Base-by-base conservation (phyloP, 768 basidiomycete species). In the Mycena indigotica region DNA sequence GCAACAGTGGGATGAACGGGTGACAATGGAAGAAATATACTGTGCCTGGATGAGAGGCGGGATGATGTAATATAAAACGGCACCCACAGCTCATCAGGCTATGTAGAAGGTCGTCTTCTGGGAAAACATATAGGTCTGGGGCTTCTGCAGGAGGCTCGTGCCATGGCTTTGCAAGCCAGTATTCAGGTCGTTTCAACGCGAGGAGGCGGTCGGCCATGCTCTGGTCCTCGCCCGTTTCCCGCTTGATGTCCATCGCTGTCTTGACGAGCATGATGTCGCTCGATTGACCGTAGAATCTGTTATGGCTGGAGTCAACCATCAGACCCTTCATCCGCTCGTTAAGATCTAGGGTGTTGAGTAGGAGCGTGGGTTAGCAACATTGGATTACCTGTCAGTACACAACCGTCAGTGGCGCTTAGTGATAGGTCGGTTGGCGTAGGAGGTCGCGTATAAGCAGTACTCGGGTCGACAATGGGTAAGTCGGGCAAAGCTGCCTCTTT, bases 1-100 rank as follows among this genome's bases (percentile, higher is more conserved):
- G 78, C 6, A 83, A 64, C 1, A 81, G 58, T 1, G 78, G 77
- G 4, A 73, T 63, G 28, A 69, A 62, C 21, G 61, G 50, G 55
- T 78, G 73, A 38, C 70, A 57, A 25, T 70, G 57, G 3, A 61
- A 51, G 58, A 80, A 82, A 61, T 72, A 80, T 28, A 62, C 61
- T 62, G 29, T n/a, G 19, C 45, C 2, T 23, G 38, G n/a, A 21
- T 38, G 17, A 45, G 49, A 19, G 46, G 1, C 2, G 29, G 57
- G 3, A 3, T 15, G 1, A 16, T 4, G 2, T 26, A 21, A 41
- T 32, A 2, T 8, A 52, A 28, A 21, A 23, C n/a, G 48, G 38
- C 21, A 51, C 61, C 13, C 24, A 62, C 61, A 44, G 23, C 51
- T 53, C 29, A 87, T 68, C 21, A 88, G 71, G 2, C 49, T 40